Evolutionary conservation across 768 basidiomycete genomes (phyloP).

Genomic region (Rhizopogon salebrosus): DNA sequence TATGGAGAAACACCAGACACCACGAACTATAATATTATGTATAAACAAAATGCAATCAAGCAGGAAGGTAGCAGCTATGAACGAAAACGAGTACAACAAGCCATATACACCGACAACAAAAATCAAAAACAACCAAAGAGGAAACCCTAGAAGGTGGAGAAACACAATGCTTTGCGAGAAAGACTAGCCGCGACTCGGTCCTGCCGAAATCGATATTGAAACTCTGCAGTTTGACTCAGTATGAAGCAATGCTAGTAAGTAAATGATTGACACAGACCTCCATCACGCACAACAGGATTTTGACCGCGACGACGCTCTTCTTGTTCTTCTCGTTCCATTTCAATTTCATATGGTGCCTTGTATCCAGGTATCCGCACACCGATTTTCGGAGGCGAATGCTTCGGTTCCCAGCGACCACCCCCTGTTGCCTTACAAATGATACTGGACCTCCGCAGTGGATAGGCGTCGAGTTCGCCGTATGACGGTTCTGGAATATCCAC

Average conservation of each 20-base stretch:
- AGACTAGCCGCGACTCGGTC: constrained; percentile 40
- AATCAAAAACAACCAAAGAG: constrained; percentile 1
- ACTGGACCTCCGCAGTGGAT: constrained; percentile 63
- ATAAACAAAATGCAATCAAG: constrained; percentile 3
- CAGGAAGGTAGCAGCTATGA: constrained; percentile 3
- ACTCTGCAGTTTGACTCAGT: constrained; percentile 32
- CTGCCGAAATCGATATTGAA: constrained; percentile 59
- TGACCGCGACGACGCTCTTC: constrained; percentile 41
- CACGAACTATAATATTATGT: constrained; percentile 2
- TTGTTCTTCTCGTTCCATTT: constrained; percentile 63
- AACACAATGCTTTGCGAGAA: constrained; percentile 41
- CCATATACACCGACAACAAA: constrained; percentile 11
- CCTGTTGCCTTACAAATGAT: constrained; percentile 74
- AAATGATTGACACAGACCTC: constrained; percentile 27
- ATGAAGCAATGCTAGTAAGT: not conserved
- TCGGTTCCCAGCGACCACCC: constrained; percentile 78
- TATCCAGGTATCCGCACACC: constrained; percentile 58
- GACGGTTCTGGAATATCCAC: constrained; percentile 37
- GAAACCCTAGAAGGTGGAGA: constrained; percentile 55
- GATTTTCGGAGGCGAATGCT: constrained; percentile 35
- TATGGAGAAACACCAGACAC: constrained; percentile 4
- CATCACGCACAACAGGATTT: constrained; percentile 66
- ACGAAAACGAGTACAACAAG: constrained; percentile 6
- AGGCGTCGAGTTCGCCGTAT: constrained; percentile 68
- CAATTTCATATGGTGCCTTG: constrained; percentile 63